Conservation (phyloP, 208 protist genomes). For the Acanthamoeba rhysodes region DNA sequence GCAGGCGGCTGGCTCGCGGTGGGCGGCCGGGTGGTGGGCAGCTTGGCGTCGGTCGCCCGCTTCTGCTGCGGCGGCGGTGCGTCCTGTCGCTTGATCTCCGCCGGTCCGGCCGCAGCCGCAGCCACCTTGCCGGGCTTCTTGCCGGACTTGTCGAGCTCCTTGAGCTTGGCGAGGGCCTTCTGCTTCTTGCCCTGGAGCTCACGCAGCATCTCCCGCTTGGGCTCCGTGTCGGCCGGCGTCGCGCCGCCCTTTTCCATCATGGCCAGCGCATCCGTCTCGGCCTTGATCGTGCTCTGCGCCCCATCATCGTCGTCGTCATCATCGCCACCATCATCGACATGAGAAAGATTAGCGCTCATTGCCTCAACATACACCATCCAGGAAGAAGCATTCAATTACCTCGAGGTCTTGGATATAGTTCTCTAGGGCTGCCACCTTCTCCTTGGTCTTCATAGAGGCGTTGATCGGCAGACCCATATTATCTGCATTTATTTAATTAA, state of each 20-base stretch:
- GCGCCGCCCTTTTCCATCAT: conserved; percentile 22
- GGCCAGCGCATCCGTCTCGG: neutral
- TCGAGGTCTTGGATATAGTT: neutral
- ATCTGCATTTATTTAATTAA: neutral
- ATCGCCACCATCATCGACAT: neutral
- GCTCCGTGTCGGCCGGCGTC: conserved; percentile 8
- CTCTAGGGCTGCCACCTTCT: conserved; percentile 1
- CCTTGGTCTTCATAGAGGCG: conserved; percentile 4
- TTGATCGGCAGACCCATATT: conserved; percentile 9
- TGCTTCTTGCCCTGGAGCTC: neutral
- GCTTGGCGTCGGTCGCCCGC: too few species aligned
- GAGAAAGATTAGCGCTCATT: neutral
- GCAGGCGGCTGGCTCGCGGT: too few species aligned
- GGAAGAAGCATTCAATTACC: neutral
- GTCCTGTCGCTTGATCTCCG: neutral
- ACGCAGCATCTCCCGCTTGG: conserved; percentile 6
- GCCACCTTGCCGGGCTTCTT: neutral
- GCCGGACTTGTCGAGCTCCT: neutral
- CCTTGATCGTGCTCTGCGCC: neutral
- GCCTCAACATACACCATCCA: neutral
- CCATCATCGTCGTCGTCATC: neutral
- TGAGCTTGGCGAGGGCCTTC: neutral
- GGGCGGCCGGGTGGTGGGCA: too few species aligned
- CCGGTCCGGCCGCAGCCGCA: neutral
- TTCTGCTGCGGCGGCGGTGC: neutral